Conservation (phyloP, 345 rosid genomes). For the Toxicodendron radicans region DNA sequence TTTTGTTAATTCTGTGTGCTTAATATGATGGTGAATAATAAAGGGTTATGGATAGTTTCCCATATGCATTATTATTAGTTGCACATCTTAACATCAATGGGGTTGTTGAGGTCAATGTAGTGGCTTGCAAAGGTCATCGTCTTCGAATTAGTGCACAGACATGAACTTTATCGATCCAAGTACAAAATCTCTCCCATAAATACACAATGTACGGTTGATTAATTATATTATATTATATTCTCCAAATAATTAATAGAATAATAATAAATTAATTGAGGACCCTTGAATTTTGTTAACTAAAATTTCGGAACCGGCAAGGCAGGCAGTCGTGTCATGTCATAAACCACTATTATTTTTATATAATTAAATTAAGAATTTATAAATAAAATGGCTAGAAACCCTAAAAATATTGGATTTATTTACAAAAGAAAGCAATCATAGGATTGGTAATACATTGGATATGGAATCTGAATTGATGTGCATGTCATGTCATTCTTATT, state of each 20-base stretch:
- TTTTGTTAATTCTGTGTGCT: no score
- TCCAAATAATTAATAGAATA: background rate
- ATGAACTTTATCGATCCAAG: background rate
- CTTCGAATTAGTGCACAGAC: no score
- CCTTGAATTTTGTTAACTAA: no score
- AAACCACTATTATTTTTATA: background rate
- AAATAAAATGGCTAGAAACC: background rate
- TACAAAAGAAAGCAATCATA: constrained; percentile 13
- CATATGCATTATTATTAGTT: no score
- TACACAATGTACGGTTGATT: background rate
- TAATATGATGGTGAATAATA: no score
- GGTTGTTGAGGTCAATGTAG: no score
- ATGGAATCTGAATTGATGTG: constrained; percentile 15
- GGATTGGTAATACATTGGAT: background rate
- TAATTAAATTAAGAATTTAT: background rate
- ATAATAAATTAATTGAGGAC: no score
- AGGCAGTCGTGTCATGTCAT: constrained; percentile 1
- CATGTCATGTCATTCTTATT: background rate
- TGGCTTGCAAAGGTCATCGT: no score
- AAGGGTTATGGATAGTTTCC: no score
- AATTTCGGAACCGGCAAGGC: background rate
- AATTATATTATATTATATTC: background rate
- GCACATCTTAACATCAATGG: no score
- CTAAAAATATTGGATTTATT: background rate
- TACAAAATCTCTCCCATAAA: background rate